Evolutionary conservation across 176 grass and related monocot species (phyloP), one percentile per base, ranked within the genome.

Genomic region (Stipa capillata): DNA sequence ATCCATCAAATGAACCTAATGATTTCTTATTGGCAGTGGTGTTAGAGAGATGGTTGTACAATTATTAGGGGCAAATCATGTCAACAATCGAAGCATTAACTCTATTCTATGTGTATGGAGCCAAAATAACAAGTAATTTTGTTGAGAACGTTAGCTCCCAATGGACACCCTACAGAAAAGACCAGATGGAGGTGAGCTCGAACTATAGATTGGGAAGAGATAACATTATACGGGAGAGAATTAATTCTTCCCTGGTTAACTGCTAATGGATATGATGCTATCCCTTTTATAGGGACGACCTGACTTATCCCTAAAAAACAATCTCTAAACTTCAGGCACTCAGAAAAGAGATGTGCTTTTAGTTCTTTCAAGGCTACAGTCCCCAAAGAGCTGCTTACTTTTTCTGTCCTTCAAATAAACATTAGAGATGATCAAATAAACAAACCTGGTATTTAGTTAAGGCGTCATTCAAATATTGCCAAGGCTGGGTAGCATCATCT

Each of bases 401-500:
- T n/a, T n/a, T n/a, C n/a, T n/a, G n/a, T n/a, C n/a, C n/a, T n/a
- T 65, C 3, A 63, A 31, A 0, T 21, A 68, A 77, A 16, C 8
- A 51, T 5, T 9, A 3, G 4, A 21, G 35, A 58, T 41, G 70
- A 14, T 54, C 1, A 52, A 8, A 43, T 33, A 32, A 72, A 27
- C 16, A 42, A 44, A 92, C 94, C 94, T 97, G 94, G 53, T 91
- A 97, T 94, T 91, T 94, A n/a, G 82, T 69, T 18, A 97, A 82
- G 33, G 91, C 81, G 15, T 97, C 91, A 51, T 79, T 85, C 45
- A 97, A 57, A 74, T 88, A 97, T 67, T 86, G 82, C 91, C 94
- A 97, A 27, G 91, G 60, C 76, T 94, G 75, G 37, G 84, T 82
- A 3, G 65, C 73, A 58, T 97, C 89, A 7, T 33, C 31, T 73